Evolutionary conservation across 2,329 filamentous ascomycete species (phyloP).

Genomic region (Apiospora rasikravindrae): DNA sequence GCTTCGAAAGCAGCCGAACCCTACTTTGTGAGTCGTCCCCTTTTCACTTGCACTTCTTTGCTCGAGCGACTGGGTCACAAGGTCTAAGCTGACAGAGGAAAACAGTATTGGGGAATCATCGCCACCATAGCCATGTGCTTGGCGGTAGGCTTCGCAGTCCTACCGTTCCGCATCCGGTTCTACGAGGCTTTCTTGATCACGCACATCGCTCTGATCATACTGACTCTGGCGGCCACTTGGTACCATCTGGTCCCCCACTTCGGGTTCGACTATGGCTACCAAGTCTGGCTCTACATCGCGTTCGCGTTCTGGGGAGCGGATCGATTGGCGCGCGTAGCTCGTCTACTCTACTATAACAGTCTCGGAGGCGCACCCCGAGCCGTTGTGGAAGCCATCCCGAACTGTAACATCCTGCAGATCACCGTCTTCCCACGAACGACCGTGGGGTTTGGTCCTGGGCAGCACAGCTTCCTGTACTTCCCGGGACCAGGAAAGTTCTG

Average conservation of each 20-base stretch:
- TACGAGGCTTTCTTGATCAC: constrained; percentile 38
- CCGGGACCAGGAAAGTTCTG: constrained; percentile 29
- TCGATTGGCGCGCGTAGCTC: constrained; percentile 27
- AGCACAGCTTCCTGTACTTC: constrained; percentile 31
- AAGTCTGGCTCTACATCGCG: constrained; percentile 35
- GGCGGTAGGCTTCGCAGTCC: constrained; percentile 32
- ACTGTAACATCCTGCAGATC: constrained; percentile 26
- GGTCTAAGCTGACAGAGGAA: background rate
- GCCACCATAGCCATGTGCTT: constrained; percentile 33
- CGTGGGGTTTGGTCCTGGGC: constrained; percentile 25
- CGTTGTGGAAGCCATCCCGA: constrained; percentile 25
- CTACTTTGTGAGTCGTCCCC: constrained; percentile 25
- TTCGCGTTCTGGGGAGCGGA: constrained; percentile 35
- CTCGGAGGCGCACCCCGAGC: constrained; percentile 24
- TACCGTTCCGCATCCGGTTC: constrained; percentile 34
- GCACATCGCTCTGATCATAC: constrained; percentile 36
- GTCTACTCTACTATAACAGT: constrained; percentile 30
- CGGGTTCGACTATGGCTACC: constrained; percentile 32
- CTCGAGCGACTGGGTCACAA: background rate
- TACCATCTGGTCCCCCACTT: constrained; percentile 34
- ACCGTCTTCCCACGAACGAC: constrained; percentile 25
- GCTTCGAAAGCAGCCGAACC: constrained; percentile 24
- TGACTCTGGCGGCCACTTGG: constrained; percentile 35
- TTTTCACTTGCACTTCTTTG: background rate
- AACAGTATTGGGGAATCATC: constrained; percentile 34